Base-by-base conservation (phyloP, 257 asterid genomes). In the Craterostigma plantagineum region DNA sequence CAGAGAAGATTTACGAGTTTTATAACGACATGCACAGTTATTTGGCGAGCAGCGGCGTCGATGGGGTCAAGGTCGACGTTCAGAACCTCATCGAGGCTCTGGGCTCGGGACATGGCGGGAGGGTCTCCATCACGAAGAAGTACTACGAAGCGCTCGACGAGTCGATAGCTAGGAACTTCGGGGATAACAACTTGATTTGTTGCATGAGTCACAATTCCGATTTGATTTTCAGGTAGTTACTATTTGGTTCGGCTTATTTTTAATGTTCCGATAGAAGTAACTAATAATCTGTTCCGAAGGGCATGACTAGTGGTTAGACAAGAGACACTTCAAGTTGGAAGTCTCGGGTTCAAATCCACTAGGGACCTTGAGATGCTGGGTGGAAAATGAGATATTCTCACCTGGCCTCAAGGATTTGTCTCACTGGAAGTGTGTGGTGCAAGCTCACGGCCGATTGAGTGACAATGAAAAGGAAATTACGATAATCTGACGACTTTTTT, bases 61-160 rank as follows among this genome's bases (percentile, higher is more conserved):
- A 82, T 33, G 94, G 92, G 1, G 90, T 78, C 3, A 82, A 82
- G 48, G 92, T 82, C 16, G 94, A 82, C 33, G 90, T 72, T 23
- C 94, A 82, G 36, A 70, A 68, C 48, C 46, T 78, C 48, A 7
- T 82, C 1, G 81, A 62, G 39, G 70, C 92, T 0, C 48, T 78
- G 13, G 79, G 91, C 1, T 52, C 68, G 0, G 77, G 79, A 10
- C 47, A 54, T 30, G 92, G 94, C 12, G 94, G 92, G n/a, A 50
- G 92, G 52, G 92, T 78, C 10, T 65, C 75, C 27, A 50, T 82
- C 14, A 69, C 91, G 4, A 68, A 47, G 33, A 66, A 64, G 49
- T 78, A 70, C 17, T 75, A 75, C 11, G 64, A 78, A 52, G 91
- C 86, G 3, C 72, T 77, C 10, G 84, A 77, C 10, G 64, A 61